Base-by-base conservation (phyloP, 768 basidiomycete genomes). In the Termitomyces sp. region DNA sequence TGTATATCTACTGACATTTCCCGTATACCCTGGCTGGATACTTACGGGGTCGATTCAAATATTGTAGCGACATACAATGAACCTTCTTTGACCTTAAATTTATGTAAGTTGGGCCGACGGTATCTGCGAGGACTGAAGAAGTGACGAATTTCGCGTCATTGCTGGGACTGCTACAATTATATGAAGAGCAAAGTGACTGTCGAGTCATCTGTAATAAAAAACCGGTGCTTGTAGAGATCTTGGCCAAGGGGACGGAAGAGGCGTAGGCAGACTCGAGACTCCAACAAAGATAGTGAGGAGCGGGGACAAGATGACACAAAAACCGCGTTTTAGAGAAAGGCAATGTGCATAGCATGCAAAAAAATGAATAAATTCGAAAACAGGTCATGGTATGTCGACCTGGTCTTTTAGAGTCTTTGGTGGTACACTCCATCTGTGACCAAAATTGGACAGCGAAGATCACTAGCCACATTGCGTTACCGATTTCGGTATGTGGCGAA, bases 1-100 rank as follows among this genome's bases (percentile, higher is more conserved):
- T 60, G 60, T 60, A 57, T 57, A 37, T 60, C 53, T 60, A 63
- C 20, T 40, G 25, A 10, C 46, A 52, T 37, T 55, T 20, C 45
- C 46, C 53, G 46, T 42, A 37, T 53, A 40, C 52, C 43, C 34
- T 53, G 59, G 56, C 34, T 57, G 59, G 50, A 57, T 53, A 49
- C 46, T 56, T 56, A 29, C 7, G 38, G 59, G 46, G 40, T 53
- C 1, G 34, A 38, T 46, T 7, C 34, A 34, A 5, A 53, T 54
- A 57, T 32, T 60, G 54, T 60, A 60, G 56, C 56, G 51, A 42
- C 42, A 4, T 42, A 40, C 14, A n/a, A 17, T 42, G 15, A 6
- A 6, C 5, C 9, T 11, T 37, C 10, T 37, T 37, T 11, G 10
- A 37, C 37, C 37, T 37, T 9, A 37, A 2, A 2, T 40, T 42